Evolutionary conservation across 164 flowering plant species (phyloP).

Genomic region (Piper betle): DNA sequence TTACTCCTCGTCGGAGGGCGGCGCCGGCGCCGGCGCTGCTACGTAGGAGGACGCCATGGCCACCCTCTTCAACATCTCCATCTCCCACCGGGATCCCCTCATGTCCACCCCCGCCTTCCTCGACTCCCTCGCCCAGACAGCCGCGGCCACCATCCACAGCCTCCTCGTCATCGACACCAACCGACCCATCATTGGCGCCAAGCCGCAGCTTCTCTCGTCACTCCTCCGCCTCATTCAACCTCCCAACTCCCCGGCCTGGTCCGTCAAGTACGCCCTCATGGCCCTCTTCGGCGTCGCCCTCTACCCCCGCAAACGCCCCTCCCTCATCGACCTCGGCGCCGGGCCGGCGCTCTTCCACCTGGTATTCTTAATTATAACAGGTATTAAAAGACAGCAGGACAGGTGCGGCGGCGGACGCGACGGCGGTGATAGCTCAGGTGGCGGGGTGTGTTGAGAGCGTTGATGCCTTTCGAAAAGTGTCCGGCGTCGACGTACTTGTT

Average conservation of each 20-base stretch:
- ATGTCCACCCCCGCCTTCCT: slow-evolving; percentile 71
- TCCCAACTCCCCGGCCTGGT: slow-evolving; percentile 32
- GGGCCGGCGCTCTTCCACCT: slow-evolving; percentile 42
- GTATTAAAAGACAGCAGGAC: slow-evolving; percentile 42
- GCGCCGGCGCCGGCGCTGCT: too few relatives aligned
- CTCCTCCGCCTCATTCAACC: slow-evolving; percentile 34
- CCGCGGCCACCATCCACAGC: slow-evolving; percentile 66
- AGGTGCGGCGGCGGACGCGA: slow-evolving; percentile 75
- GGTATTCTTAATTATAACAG: slow-evolving; percentile 25
- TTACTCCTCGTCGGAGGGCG: slow-evolving; percentile 38
- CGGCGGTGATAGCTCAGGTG: slow-evolving; percentile 85
- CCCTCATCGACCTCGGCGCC: slow-evolving; percentile 52
- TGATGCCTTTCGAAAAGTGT: slow-evolving; percentile 47
- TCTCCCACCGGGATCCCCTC: slow-evolving; percentile 38
- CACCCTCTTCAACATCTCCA: slow-evolving; percentile 76
- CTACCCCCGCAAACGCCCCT: slow-evolving; percentile 41
- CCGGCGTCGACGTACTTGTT: slow-evolving; percentile 55
- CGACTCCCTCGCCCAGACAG: slow-evolving; percentile 65
- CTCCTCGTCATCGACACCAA: slow-evolving; percentile 42
- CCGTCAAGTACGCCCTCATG: slow-evolving; percentile 64
- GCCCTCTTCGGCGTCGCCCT: slow-evolving; percentile 75
- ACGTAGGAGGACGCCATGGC: slow-evolving; percentile 79
- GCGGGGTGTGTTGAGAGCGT: slow-evolving; percentile 74
- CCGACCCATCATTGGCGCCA: slow-evolving; percentile 71
- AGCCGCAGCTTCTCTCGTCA: slow-evolving; percentile 60